phyloP scores from a whole-genome alignment of 1,284 basidiomycete species.

The Thecaphora thlaspeos region DNA sequence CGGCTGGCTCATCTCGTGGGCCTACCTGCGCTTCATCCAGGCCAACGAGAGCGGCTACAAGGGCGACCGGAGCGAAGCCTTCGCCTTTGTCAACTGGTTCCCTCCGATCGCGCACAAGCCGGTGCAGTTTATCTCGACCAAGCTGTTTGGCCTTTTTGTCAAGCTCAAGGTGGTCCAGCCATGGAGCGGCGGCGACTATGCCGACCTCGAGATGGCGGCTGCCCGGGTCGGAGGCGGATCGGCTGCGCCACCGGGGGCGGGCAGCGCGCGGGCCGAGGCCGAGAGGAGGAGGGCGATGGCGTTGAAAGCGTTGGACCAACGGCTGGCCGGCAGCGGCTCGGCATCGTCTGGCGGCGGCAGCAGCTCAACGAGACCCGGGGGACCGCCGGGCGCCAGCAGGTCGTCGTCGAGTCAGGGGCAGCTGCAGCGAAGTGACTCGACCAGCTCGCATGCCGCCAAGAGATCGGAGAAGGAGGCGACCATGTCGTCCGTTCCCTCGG shows the following conservation, averaged over 20 bases:
- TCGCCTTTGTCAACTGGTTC: constrained; percentile 95
- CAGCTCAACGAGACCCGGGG: too few species aligned
- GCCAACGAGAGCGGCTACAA: constrained; percentile 66
- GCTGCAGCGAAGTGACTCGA: too few species aligned
- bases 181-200: constrained; percentile 56
- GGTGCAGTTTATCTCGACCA: constrained; percentile 69
- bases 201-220: constrained; percentile 61
- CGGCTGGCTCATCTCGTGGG: constrained; percentile 92
- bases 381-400: too few species aligned
- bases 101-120: constrained; percentile 72
- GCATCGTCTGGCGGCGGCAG: too few species aligned
- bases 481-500: constrained; percentile 12
- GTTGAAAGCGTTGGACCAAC: constrained; percentile 89
- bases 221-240: constrained; percentile 66
- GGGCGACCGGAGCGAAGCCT: constrained; percentile 92
- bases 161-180: constrained; percentile 72
- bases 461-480: too few species aligned
- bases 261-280: constrained; percentile 43
- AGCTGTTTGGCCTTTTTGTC: constrained; percentile 67
- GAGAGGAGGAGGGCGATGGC: constrained; percentile 73
- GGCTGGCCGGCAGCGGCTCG: constrained; percentile 66
- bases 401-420: too few species aligned
- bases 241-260: constrained; percentile 8
- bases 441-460: too few species aligned
- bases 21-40: constrained; percentile 96